Conservation (phyloP, 2,329 filamentous ascomycete species). For the Bipolaris sorokiniana region DNA sequence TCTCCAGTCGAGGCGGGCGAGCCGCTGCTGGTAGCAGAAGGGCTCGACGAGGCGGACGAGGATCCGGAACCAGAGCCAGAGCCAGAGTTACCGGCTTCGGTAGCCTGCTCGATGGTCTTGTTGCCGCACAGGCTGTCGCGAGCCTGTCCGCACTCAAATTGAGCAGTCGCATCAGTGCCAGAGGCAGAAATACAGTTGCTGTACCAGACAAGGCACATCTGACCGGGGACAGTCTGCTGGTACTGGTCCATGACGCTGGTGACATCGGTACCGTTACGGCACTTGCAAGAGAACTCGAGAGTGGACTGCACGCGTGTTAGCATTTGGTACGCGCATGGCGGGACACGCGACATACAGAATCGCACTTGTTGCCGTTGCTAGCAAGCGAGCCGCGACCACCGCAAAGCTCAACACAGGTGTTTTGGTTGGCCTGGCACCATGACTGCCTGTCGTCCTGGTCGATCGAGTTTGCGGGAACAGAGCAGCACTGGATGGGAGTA, state of each 20-base stretch:
- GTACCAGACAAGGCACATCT: slow-evolving; percentile 63
- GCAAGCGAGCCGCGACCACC: slow-evolving; percentile 51
- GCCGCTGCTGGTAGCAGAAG: slow-evolving; percentile 28
- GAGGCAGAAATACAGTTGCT: slow-evolving; percentile 49
- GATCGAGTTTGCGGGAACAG: slow-evolving; percentile 53
- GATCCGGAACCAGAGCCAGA: slow-evolving; percentile 34
- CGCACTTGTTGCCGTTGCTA: slow-evolving; percentile 60
- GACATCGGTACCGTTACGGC: slow-evolving; percentile 63
- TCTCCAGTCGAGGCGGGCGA: slow-evolving; percentile 37
- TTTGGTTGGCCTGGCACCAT: slow-evolving; percentile 66
- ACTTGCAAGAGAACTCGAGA: slow-evolving; percentile 64
- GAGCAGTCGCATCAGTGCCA: slow-evolving; percentile 47
- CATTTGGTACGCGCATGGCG: not conserved
- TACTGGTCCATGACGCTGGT: slow-evolving; percentile 52
- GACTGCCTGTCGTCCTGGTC: slow-evolving; percentile 44
- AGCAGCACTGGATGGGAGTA: slow-evolving; percentile 47
- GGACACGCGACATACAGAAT: slow-evolving; percentile 56
- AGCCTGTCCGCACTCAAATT: slow-evolving; percentile 54
- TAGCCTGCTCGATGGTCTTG: slow-evolving; percentile 44
- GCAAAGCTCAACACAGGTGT: slow-evolving; percentile 67
- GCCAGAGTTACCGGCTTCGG: slow-evolving; percentile 15
- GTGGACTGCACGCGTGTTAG: slow-evolving; percentile 50
- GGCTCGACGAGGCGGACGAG: slow-evolving; percentile 34
- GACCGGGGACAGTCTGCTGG: slow-evolving; percentile 64
- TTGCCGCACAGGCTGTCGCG: slow-evolving; percentile 58